phyloP scores from a whole-genome alignment of 345 rosid genomes.

The Viola odorata region DNA sequence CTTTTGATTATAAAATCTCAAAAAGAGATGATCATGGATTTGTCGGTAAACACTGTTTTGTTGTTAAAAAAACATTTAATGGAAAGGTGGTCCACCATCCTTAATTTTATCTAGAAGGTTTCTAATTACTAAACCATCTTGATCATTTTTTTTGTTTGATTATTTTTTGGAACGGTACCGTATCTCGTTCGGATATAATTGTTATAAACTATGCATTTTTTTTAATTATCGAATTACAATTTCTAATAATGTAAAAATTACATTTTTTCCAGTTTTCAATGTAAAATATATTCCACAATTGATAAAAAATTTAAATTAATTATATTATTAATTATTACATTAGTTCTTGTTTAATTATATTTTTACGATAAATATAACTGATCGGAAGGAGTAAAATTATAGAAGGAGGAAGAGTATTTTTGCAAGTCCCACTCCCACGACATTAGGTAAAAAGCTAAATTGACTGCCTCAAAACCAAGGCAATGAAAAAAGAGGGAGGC shows the following conservation, averaged over 20 bases:
- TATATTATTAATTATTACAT: too few relatives aligned
- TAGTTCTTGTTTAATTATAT: too few relatives aligned
- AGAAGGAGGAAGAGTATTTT: not conserved
- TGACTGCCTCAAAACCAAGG: constrained; percentile 6
- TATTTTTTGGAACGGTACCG: too few relatives aligned
- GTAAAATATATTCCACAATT: too few relatives aligned
- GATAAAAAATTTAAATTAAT: too few relatives aligned
- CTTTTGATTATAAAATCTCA: constrained; percentile 21
- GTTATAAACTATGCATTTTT: too few relatives aligned
- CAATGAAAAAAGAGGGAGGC: not conserved
- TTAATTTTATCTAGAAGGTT: constrained; percentile 1
- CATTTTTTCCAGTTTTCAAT: too few relatives aligned
- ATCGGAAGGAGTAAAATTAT: not conserved
- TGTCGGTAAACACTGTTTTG: constrained; percentile 23
- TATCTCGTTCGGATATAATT: too few relatives aligned
- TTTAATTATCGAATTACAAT: too few relatives aligned
- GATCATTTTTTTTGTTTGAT: too few relatives aligned
- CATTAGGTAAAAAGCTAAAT: not conserved
- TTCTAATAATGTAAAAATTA: too few relatives aligned
- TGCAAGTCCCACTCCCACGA: not conserved
- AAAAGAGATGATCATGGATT: constrained; percentile 8
- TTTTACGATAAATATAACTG: too few relatives aligned
- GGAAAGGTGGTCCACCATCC: constrained; percentile 8
- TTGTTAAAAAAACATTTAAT: not conserved
- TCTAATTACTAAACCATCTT: not conserved